phyloP scores from a whole-genome alignment of 2,329 filamentous ascomycete species.

The Ophiosphaerella herpotricha region DNA sequence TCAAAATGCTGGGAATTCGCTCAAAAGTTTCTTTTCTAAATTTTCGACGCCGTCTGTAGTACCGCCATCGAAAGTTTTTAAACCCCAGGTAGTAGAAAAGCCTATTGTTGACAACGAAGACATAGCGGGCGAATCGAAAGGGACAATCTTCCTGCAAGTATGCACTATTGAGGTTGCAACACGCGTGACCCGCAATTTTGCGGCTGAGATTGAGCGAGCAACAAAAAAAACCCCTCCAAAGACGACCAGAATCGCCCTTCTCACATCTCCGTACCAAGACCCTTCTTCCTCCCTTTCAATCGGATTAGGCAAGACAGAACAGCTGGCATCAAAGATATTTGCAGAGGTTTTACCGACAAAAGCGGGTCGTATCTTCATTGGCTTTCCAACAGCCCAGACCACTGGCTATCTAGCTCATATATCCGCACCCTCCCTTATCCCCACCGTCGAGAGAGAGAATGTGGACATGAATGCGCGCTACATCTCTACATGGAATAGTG shows the following conservation, averaged over 20 bases:
- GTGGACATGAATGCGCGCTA: constrained; percentile 96
- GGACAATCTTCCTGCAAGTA: constrained; percentile 85
- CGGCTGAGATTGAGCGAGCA: constrained; percentile 86
- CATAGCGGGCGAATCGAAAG: constrained; percentile 69
- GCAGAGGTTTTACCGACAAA: constrained; percentile 87
- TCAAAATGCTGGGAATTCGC: constrained; percentile 39
- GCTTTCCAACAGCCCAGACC: constrained; percentile 96
- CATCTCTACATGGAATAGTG: constrained; percentile 93
- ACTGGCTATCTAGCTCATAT: constrained; percentile 93
- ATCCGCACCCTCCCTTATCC: constrained; percentile 93
- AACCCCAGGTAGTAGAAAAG: constrained; percentile 23
- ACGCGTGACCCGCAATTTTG: constrained; percentile 71
- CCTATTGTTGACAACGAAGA: constrained; percentile 57
- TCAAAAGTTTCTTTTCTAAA: constrained; percentile 49
- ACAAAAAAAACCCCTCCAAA: constrained; percentile 97
- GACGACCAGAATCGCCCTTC: constrained; percentile 78
- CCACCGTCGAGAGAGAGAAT: constrained; percentile 94
- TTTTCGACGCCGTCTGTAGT: constrained; percentile 35
- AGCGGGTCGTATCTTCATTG: constrained; percentile 92
- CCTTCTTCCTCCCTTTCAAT: constrained; percentile 66
- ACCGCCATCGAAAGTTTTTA: constrained; percentile 23
- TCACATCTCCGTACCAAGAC: constrained; percentile 91
- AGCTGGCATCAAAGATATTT: constrained; percentile 77
- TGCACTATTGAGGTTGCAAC: constrained; percentile 84
- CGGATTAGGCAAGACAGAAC: constrained; percentile 53